Evolutionary conservation across 148 eudicot genomes (phyloP), one percentile per base, ranked within the genome.

Genomic region (Persicaria maculosa): DNA sequence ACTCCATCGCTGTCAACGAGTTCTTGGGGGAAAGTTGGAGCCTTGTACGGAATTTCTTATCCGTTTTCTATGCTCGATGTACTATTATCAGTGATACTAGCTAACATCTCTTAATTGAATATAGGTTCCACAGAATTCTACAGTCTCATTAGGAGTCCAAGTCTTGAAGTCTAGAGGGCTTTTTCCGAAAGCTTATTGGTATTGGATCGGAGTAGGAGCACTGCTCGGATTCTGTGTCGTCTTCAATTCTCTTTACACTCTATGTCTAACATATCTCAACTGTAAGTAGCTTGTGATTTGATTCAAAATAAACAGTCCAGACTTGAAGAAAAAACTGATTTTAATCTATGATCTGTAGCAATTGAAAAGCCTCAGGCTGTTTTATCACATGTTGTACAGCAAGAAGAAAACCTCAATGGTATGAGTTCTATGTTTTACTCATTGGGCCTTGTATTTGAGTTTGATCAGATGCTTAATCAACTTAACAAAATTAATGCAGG

Each of bases 191-290:
- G 76, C 81, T 55, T 75, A 77, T 69, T 83, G 84, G 85, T 86
- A 83, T 31, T 84, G 87, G 87, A 65, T 82, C n/a, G 87, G 89
- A 74, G 75, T 79, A 6, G 87, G 80, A 46, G 89, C 85, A 16
- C 71, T 79, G 47, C 12, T 81, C 45, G 89, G 83, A 72, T 85
- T 74, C 75, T 52, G 54, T 6, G 17, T 80, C 9, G 46, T 85
- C 22, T 86, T 81, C 84, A 86, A 86, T 71, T 16, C 74, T 47
- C 72, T 74, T 31, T 86, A 46, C 73, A 73, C 78, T 0, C 40
- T 81, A 40, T 79, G 83, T 57, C 81, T 85, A 1, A 77, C 76
- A 5, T 83, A 74, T 76, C 79, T 81, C 40, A 74, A 74, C n/a
- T 50, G 75, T 74, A 44, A 54, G 75, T 74, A 52, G 0, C 22